A percentile compares a stretch with the other conserved stretches of the same genome.
Conservation (phyloP, 495 filamentous ascomycete species). For the Chlorociboria aeruginascens region DNA sequence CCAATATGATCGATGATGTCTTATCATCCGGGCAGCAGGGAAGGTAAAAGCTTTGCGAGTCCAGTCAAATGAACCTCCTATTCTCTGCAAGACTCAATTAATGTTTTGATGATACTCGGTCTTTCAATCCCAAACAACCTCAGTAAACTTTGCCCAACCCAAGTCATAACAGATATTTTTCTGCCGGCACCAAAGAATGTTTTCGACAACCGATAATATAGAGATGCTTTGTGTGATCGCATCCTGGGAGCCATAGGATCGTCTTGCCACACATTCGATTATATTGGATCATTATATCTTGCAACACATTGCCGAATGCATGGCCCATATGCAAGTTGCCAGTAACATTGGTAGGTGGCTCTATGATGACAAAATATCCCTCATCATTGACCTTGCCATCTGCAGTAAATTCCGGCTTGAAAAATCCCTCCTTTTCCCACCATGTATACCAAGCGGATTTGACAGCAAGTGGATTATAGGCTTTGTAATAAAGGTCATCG, state of each 20-base stretch:
- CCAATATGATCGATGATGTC: conserved; percentile 55
- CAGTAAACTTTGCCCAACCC: conserved; percentile 36
- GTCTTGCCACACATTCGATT: conserved; percentile 38
- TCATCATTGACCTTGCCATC: conserved; percentile 54
- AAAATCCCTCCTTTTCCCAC: conserved; percentile 53
- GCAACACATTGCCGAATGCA: conserved; percentile 40
- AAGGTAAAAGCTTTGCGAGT: conserved; percentile 57
- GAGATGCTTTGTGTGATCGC: conserved; percentile 48
- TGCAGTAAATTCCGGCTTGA: conserved; percentile 51
- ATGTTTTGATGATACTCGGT: conserved; percentile 43
- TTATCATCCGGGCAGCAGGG: conserved; percentile 49
- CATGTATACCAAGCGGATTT: conserved; percentile 49
- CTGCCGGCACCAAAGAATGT: conserved; percentile 40
- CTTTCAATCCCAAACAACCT: conserved; percentile 48
- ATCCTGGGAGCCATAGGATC: conserved; percentile 43
- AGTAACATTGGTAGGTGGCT: conserved; percentile 29
- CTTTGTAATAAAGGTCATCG: too few species aligned
- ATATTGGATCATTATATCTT: conserved; percentile 39
- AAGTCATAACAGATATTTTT: conserved; percentile 43
- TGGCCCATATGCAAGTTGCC: conserved; percentile 42
- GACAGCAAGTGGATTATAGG: conserved; percentile 41
- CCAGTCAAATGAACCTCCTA: conserved; percentile 63
- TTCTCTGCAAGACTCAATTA: conserved; percentile 38
- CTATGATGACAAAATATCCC: conserved; percentile 57
- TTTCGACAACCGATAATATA: conserved; percentile 50